phyloP scores from a whole-genome alignment of 352 stramenopile genomes.

The Phytophthora tentaculata region DNA sequence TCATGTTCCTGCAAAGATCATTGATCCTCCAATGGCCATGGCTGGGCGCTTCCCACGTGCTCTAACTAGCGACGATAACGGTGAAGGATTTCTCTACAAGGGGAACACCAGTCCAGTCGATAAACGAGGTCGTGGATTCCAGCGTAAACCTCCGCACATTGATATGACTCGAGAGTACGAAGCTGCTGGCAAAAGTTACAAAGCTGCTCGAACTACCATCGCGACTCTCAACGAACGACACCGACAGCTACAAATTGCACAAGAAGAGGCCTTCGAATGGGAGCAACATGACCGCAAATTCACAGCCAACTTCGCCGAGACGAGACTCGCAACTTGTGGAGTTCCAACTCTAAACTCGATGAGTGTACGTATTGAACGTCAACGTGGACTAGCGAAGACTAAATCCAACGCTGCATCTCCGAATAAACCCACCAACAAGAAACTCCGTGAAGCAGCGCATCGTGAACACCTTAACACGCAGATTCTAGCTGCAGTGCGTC shows the following conservation, averaged over 20 bases:
- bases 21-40: conserved; percentile 16
- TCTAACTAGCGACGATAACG: conserved; percentile 33
- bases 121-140: conserved; percentile 32
- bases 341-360: conserved; percentile 73
- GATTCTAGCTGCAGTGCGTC: conserved; percentile 52
- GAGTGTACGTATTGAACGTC: conserved; percentile 56
- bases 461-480: conserved; percentile 19
- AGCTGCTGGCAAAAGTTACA: conserved; percentile 48
- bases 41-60: conserved; percentile 25
- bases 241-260: conserved; percentile 50
- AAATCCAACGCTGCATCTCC: conserved; percentile 15
- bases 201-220: conserved; percentile 54
- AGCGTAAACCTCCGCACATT: conserved; percentile 63
- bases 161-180: conserved; percentile 62
- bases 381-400: conserved; percentile 38
- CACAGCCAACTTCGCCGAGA: conserved; percentile 63
- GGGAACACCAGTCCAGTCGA: conserved; percentile 10
- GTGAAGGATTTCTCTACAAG: conserved; percentile 62
- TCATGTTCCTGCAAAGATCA: conserved; percentile 3
- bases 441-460: conserved; percentile 20
- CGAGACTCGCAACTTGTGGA: conserved; percentile 62
- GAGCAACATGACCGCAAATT: conserved; percentile 46
- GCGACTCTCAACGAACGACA: conserved; percentile 55
- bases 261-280: conserved; percentile 62
- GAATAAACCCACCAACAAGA: conserved; percentile 27